Evolutionary conservation across 2,329 filamentous ascomycete species (phyloP).

Genomic region (Fusarium falciforme): DNA sequence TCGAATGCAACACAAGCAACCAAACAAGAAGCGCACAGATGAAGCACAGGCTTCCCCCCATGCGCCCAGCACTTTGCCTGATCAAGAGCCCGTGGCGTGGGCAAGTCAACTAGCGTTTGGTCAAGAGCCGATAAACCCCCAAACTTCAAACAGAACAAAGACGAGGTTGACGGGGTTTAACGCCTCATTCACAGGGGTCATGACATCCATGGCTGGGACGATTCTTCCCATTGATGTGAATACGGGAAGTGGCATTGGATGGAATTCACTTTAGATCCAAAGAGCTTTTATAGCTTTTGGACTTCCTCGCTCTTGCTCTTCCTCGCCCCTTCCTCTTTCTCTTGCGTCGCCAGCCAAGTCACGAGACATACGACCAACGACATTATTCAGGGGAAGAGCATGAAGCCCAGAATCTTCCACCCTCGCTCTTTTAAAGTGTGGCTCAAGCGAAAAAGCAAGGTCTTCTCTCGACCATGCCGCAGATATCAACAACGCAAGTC

Average conservation of each 20-base stretch:
- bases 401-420: background rate
- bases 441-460: background rate
- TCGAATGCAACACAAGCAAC: background rate
- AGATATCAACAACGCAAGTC: background rate
- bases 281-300: background rate
- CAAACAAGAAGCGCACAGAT: background rate
- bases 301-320: background rate
- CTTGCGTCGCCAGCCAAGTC: background rate
- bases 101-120: background rate
- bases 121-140: background rate
- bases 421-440: background rate
- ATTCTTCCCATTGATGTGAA: background rate
- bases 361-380: background rate
- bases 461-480: background rate
- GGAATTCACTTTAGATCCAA: background rate
- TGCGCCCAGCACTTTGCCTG: background rate
- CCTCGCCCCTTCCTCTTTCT: background rate
- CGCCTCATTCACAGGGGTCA: conserved; percentile 1
- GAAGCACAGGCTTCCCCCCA: background rate
- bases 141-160: conserved; percentile 1
- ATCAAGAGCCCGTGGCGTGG: background rate
- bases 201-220: background rate
- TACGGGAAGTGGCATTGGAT: background rate
- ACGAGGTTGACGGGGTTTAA: background rate
- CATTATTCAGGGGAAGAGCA: background rate